Evolutionary conservation across 345 rosid genomes (phyloP).

Genomic region (Corchorus capsularis): DNA sequence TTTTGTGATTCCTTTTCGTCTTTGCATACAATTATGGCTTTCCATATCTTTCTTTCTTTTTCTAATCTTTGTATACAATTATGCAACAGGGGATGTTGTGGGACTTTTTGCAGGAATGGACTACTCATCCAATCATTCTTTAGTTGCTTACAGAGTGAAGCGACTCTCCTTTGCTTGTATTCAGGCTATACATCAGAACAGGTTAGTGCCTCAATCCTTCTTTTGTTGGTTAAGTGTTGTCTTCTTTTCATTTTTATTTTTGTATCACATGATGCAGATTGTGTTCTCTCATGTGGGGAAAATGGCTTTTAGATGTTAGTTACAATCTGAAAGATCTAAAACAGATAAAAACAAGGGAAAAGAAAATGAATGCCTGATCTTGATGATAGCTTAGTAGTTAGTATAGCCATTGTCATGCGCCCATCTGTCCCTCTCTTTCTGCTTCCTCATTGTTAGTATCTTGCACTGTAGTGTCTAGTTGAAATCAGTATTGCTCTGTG

Average conservation of each 20-base stretch:
- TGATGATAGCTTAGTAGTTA: not conserved
- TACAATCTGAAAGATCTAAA: not conserved
- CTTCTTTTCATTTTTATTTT: not conserved
- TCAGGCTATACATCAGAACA: constrained; percentile 75
- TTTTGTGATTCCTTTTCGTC: not conserved
- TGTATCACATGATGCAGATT: not conserved
- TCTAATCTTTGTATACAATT: not conserved
- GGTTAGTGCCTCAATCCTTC: constrained; percentile 46
- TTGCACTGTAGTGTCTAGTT: not conserved
- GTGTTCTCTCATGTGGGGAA: not conserved
- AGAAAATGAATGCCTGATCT: not conserved
- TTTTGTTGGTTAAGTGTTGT: constrained; percentile 1
- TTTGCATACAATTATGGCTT: not conserved
- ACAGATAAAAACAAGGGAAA: not conserved
- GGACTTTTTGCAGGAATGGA: constrained; percentile 67
- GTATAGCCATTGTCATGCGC: not conserved
- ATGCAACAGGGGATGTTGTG: constrained; percentile 67
- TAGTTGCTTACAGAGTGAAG: constrained; percentile 84
- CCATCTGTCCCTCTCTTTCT: not conserved
- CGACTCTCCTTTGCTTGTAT: constrained; percentile 67
- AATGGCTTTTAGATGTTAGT: not conserved
- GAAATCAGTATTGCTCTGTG: not conserved
- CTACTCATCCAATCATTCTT: constrained; percentile 44
- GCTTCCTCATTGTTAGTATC: not conserved
- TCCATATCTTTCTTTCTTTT: constrained; percentile 1